Evolutionary conservation across 805 yeast species (phyloP), one percentile per base, ranked within the genome.

Genomic region (Clavispora asparagi): DNA sequence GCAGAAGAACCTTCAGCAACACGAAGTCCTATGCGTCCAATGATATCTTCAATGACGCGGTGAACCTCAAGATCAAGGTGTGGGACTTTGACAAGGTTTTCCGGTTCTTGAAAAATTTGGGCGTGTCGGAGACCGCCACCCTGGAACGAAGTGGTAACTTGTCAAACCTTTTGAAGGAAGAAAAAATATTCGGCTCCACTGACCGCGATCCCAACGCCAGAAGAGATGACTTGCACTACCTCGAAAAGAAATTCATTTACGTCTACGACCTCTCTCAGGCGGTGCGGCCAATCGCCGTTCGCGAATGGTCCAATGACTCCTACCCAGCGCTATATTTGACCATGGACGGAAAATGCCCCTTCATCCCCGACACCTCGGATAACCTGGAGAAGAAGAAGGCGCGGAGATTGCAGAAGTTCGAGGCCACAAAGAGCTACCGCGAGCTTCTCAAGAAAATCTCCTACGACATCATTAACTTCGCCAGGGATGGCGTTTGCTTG

Each of bases 71-170:
- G 49, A 78, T 85, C 63, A 88, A 91, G 62, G 85, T 91, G 23
- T 92, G 97, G 97, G 80, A 84, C 35, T 83, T 79, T 57, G 95
- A 88, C 46, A 92, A 91, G 63, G 89, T 91, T 1, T 77, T 82
- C 57, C 70, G 96, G 43, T 91, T 91, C 58, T 73, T 90, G 62
- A 77, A 74, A 50, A 80, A 87, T 62, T 67, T 87, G 56, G 79
- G 71, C 43, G 73, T 60, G 9, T 48, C 53, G 19, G 58, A 53
- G 19, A 23, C 52, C 6, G 49, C 50, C 4, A 29, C 53, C 6
- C 51, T 47, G 29, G 58, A 54, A 27, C 47, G 52, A 29, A 39
- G 50, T 6, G 64, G 61, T 33, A 58, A 61, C 50, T 52, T 61
- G 44, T 60, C 58, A 42, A 79, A 83, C 41, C 71, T 92, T 51